Conservation (phyloP, 768 basidiomycete species). For the Austroboletus festivus region DNA sequence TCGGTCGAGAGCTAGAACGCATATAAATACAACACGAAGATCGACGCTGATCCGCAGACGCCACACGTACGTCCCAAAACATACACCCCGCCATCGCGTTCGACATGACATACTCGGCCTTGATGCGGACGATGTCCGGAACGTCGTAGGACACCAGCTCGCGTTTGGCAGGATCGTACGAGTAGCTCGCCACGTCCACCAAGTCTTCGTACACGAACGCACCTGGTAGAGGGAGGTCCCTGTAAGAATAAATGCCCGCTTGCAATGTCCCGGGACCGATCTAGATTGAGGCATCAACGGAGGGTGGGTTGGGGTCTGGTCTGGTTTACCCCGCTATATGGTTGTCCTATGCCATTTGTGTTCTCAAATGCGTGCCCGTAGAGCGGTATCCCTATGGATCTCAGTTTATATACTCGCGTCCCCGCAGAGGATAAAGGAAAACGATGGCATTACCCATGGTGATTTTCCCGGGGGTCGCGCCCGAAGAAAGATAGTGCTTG, state of each 20-base stretch:
- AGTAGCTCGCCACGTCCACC: constrained; percentile 71
- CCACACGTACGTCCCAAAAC: constrained; percentile 58
- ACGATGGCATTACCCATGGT: constrained; percentile 47
- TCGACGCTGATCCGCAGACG: background rate
- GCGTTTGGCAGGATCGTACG: constrained; percentile 62
- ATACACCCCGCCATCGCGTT: constrained; percentile 65
- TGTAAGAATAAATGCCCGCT: constrained; percentile 60
- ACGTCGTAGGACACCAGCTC: constrained; percentile 79
- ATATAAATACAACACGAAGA: background rate
- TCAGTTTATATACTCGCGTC: background rate
- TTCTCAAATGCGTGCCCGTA: constrained; percentile 78
- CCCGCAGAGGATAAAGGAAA: background rate
- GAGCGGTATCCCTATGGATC: constrained; percentile 61
- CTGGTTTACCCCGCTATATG: constrained; percentile 60
- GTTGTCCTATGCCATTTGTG: constrained; percentile 60
- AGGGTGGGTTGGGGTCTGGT: too few species aligned
- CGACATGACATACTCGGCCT: constrained; percentile 63
- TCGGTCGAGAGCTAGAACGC: constrained; percentile 49
- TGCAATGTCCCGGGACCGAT: too few species aligned
- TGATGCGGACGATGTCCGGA: constrained; percentile 60
- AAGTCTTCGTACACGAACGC: constrained; percentile 64
- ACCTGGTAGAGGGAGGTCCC: constrained; percentile 60
- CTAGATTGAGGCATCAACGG: constrained; percentile 35
- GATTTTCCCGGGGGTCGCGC: constrained; percentile 65
- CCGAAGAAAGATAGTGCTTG: constrained; percentile 54